Percentiles rank a stretch among this genome's conserved stretches.
Evolutionary conservation across 2,329 filamentous ascomycete species (phyloP).

Genomic region (Fusarium phyllophilum): DNA sequence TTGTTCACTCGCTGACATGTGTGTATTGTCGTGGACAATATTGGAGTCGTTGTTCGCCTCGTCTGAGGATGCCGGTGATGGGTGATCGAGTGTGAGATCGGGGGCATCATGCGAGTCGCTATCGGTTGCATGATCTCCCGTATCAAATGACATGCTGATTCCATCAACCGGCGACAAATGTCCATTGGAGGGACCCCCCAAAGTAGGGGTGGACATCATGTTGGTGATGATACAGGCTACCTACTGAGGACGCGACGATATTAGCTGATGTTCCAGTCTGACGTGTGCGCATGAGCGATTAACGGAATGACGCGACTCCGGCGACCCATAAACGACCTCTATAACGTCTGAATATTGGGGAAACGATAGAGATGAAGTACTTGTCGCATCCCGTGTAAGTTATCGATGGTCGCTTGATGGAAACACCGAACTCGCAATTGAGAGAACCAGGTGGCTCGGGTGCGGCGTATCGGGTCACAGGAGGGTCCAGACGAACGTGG

Average conservation of each 20-base stretch:
- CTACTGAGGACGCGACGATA: constrained; percentile 50
- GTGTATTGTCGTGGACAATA: constrained; percentile 52
- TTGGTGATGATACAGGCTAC: constrained; percentile 70
- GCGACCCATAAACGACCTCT: constrained; percentile 46
- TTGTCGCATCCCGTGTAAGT: constrained; percentile 57
- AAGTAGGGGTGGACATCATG: constrained; percentile 71
- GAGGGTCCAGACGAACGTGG: constrained; percentile 48
- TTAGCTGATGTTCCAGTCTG: constrained; percentile 46
- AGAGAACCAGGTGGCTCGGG: constrained; percentile 40
- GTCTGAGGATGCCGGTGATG: constrained; percentile 56
- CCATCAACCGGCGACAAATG: constrained; percentile 67
- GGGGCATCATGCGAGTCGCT: constrained; percentile 81
- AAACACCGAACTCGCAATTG: constrained; percentile 57
- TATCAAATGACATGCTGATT: constrained; percentile 51
- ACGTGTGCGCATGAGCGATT: constrained; percentile 34
- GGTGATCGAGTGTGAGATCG: constrained; percentile 63
- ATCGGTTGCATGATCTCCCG: constrained; percentile 58
- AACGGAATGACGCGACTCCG: constrained; percentile 31
- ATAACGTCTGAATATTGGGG: constrained; percentile 24
- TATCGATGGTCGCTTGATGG: constrained; percentile 60
- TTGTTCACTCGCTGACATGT: constrained; percentile 58
- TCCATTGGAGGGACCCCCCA: constrained; percentile 73
- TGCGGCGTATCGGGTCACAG: constrained; percentile 34
- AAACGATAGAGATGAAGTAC: constrained; percentile 48
- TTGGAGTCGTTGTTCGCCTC: constrained; percentile 55